Evolutionary conservation across 768 basidiomycete species (phyloP), one percentile per base, ranked within the genome.

Genomic region (Boletellus ananiceps): DNA sequence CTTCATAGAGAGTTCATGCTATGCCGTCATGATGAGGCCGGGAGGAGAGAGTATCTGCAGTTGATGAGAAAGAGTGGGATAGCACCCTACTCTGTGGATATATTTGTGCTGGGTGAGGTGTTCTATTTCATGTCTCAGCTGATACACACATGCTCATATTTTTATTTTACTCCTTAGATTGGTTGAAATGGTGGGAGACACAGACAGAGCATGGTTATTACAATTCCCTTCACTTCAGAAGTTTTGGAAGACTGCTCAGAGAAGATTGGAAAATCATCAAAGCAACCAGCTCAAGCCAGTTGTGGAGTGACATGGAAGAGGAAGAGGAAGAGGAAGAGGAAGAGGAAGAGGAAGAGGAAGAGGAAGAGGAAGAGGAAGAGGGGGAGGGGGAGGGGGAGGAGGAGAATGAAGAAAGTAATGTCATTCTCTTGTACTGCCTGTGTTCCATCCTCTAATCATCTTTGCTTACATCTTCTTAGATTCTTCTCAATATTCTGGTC

Each of bases 1-100:
- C 50, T 51, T 8, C 40, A 51, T 8, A 51, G 46, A 37, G 50
- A 51, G n/a, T 51, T 51, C 15, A 47, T 51, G 36, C 21, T 51
- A 2, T 51, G 46, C 27, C n/a, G 9, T 3, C 41, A 51, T 40
- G 50, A 51, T 6, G 0, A 27, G 4, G 23, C 3, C 4, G 50
- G 45, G 42, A 42, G 40, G 11, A 39, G 7, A 5, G 36, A 51
- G 14, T 47, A 47, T 9, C 3, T 19, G 9, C 0, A 8, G 2
- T 0, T 38, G 14, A 51, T 51, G 46, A 6, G 47, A 33, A 3
- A 25, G 7, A 11, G 12, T 15, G 16, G 23, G 19, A 27, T 47
- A 19, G n/a, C 5, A 13, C 36, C 46, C 3, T 51, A 52, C 35
- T 42, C 29, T 1, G 31, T 42, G 11, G 8, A 42, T 9, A 16